A percentile compares a stretch with the other conserved stretches of the same genome.
Conservation (phyloP, 164 flowering plant genomes). For the Annona cherimola region DNA sequence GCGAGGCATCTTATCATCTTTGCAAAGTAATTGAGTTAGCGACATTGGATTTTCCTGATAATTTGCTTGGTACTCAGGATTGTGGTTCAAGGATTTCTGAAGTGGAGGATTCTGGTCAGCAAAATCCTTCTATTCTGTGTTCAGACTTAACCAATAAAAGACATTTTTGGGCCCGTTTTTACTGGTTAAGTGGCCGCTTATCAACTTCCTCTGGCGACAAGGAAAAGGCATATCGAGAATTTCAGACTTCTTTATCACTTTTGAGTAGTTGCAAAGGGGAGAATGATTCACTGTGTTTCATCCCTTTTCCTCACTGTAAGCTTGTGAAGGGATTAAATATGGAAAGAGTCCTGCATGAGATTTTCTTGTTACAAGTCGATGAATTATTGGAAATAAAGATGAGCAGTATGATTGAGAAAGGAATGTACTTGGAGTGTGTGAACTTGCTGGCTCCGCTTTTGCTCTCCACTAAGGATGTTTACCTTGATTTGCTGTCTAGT, state of each 20-base stretch:
- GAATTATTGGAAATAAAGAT: conserved; percentile 43
- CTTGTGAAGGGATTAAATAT: conserved; percentile 44
- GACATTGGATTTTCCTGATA: conserved; percentile 46
- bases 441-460: conserved; percentile 69
- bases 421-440: conserved; percentile 59
- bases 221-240: conserved; percentile 64
- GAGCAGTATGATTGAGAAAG: conserved; percentile 59
- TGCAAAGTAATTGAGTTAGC: conserved; percentile 82
- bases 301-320: conserved; percentile 62
- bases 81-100: conserved; percentile 10
- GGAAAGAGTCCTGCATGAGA: conserved; percentile 63
- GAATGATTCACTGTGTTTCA: conserved; percentile 24
- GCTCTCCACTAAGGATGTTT: conserved; percentile 45
- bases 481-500: conserved; percentile 32
- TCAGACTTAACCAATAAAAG: conserved; percentile 29
- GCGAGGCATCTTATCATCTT: conserved; percentile 71
- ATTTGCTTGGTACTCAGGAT: conserved; percentile 16
- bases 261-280: conserved; percentile 32
- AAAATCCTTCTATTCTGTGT: conserved; percentile 11
- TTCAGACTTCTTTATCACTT: conserved; percentile 51
- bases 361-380: conserved; percentile 61
- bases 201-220: conserved; percentile 60
- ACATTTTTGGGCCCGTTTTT: conserved; percentile 76
- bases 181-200: conserved; percentile 80
- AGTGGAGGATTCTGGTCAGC: conserved; percentile 9